Evolutionary conservation across 805 yeast species (phyloP).

Genomic region (Candida peoriensis): DNA sequence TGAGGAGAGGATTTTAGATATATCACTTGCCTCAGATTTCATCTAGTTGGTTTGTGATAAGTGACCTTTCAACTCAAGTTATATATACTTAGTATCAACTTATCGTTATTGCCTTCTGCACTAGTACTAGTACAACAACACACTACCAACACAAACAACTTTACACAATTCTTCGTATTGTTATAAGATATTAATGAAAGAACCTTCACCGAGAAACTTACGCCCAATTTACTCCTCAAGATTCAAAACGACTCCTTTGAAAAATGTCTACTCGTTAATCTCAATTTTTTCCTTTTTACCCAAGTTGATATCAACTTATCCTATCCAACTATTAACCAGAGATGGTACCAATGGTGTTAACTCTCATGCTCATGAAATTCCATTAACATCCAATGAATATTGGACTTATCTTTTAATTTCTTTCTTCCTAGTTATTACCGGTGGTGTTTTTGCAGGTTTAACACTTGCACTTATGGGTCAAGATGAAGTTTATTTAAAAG

Average conservation of each 20-base stretch:
- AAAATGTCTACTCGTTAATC: slow-evolving; percentile 1
- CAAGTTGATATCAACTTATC: neutral
- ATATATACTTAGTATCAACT: neutral
- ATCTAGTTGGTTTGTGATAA: too few species aligned
- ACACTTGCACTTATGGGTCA: slow-evolving; percentile 98
- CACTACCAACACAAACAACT: too few species aligned
- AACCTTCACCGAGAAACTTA: slow-evolving; percentile 1
- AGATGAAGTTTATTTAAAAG: slow-evolving; percentile 91
- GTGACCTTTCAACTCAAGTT: neutral
- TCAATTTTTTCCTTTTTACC: neutral
- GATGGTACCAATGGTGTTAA: neutral
- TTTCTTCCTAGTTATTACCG: slow-evolving; percentile 58
- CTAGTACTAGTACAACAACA: neutral
- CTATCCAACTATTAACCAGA: neutral
- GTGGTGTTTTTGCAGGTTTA: slow-evolving; percentile 90
- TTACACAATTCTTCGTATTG: too few species aligned
- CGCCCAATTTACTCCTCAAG: too few species aligned
- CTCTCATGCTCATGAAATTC: slow-evolving; percentile 3
- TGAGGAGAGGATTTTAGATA: too few species aligned
- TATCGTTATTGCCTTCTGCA: neutral
- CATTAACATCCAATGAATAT: slow-evolving; percentile 17
- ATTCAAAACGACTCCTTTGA: too few species aligned
- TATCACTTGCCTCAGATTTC: too few species aligned
- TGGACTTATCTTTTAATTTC: slow-evolving; percentile 39
- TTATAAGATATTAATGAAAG: too few species aligned